Percentiles rank a stretch among this genome's conserved stretches.
phyloP scores from a whole-genome alignment of 768 basidiomycete genomes.

The Mycena crocata region DNA sequence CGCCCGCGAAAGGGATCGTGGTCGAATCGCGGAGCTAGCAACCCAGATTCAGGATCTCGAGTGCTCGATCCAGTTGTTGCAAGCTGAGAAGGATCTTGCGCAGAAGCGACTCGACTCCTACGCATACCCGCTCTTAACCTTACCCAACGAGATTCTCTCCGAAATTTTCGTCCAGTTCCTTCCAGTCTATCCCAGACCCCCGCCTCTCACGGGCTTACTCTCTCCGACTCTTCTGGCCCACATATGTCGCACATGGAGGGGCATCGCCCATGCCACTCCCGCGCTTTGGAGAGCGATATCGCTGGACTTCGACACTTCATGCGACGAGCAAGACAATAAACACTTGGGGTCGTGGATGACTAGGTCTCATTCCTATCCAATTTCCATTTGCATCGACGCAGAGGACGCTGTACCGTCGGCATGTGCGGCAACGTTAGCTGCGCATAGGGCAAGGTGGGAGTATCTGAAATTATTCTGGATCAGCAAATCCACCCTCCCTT shows the following conservation, averaged over 20 bases:
- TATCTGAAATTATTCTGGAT: too few relatives aligned
- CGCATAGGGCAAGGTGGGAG: too few relatives aligned
- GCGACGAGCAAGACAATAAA: too few relatives aligned
- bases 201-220: not conserved
- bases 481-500: too few relatives aligned
- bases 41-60: not conserved
- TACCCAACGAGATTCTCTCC: conserved; percentile 8
- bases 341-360: too few relatives aligned
- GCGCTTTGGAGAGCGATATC: not conserved
- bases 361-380: too few relatives aligned
- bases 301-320: too few relatives aligned
- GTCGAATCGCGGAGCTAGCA: too few relatives aligned
- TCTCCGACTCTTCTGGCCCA: not conserved
- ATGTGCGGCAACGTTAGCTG: too few relatives aligned
- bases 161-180: conserved; percentile 14
- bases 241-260: not conserved
- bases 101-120: not conserved
- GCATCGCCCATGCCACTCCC: not conserved
- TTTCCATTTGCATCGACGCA: too few relatives aligned
- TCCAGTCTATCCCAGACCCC: not conserved
- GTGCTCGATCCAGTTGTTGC: not conserved
- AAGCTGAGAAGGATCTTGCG: not conserved
- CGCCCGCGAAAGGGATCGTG: too few relatives aligned
- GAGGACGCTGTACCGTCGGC: too few relatives aligned
- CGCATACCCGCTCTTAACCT: not conserved